These are phyloP conservation scores for Erodium maritimum DNA, from an alignment of 345 rosid genomes.

Conservation along the genomic window DNA sequence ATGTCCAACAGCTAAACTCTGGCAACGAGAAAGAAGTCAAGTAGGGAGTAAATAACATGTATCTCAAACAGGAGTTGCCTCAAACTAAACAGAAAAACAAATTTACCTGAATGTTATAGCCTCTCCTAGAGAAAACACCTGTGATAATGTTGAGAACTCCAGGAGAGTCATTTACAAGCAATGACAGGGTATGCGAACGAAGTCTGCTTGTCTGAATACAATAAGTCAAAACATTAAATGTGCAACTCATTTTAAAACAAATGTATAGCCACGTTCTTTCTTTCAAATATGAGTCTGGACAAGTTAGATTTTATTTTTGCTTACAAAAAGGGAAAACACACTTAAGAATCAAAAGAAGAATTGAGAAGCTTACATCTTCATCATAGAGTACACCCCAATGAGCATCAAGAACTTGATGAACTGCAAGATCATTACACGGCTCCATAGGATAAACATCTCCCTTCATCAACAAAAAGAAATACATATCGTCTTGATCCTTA, in stretches of 20 bases:
- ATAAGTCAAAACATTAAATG: not conserved
- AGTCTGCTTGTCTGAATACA: not conserved
- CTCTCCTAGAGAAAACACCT: not conserved
- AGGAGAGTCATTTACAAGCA: constrained; percentile 2
- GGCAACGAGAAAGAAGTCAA: not conserved
- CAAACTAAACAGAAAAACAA: not conserved
- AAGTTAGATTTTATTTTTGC: too few relatives aligned
- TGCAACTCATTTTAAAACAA: not conserved
- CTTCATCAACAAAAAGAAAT: constrained; percentile 20
- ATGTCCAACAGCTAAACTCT: constrained; percentile 70
- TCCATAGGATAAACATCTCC: constrained; percentile 98
- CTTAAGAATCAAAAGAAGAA: not conserved
- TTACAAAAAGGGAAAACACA: too few relatives aligned
- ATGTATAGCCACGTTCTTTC: not conserved
- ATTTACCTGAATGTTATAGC: constrained; percentile 1
- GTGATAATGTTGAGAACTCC: constrained; percentile 4
- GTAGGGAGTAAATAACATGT: not conserved
- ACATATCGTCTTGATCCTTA: not conserved
- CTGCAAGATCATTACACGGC: constrained; percentile 29
- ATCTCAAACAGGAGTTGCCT: not conserved
- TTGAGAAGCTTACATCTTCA: constrained; percentile 58
- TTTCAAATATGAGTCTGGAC: too few relatives aligned
- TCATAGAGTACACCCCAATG: constrained; percentile 89
- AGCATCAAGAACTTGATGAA: constrained; percentile 74
- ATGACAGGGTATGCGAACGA: not conserved